These are phyloP conservation scores for Russula lepida DNA, from an alignment of 768 basidiomycete species.

Conservation along the genomic window DNA sequence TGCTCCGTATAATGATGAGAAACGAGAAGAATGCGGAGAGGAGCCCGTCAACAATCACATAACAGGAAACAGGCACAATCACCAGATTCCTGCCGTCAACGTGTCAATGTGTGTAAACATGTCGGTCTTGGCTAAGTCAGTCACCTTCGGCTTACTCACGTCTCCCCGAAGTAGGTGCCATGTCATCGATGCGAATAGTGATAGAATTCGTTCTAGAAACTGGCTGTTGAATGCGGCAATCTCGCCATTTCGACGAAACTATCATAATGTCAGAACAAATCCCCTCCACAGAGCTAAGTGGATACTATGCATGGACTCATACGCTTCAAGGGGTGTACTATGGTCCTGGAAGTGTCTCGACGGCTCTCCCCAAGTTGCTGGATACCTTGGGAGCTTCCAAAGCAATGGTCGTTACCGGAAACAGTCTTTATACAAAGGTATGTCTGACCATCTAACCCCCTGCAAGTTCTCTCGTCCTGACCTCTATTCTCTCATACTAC, in stretches of 20 bases:
- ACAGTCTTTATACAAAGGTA: conserved; percentile 37
- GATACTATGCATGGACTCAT: conserved; percentile 60
- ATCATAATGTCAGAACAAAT: conserved; percentile 2
- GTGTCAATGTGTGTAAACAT: too few relatives aligned
- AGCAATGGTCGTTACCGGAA: conserved; percentile 67
- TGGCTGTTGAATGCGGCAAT: background rate
- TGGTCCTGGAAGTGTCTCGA: conserved; percentile 57
- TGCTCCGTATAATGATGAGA: too few relatives aligned
- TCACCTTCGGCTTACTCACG: background rate
- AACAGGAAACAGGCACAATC: too few relatives aligned
- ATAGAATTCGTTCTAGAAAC: background rate
- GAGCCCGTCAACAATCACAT: too few relatives aligned
- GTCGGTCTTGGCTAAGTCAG: too few relatives aligned
- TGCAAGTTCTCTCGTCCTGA: background rate
- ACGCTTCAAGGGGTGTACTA: conserved; percentile 62
- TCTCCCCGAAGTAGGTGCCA: background rate
- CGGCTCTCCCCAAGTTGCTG: conserved; percentile 57
- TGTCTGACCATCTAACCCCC: background rate
- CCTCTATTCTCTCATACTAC: background rate
- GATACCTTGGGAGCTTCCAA: conserved; percentile 46
- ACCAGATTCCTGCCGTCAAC: too few relatives aligned
- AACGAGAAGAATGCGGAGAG: too few relatives aligned
- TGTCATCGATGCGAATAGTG: background rate
- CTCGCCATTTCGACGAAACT: background rate
- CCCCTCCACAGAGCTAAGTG: conserved; percentile 29